These are phyloP conservation scores for Ogataea nakhonphanomensis DNA, from an alignment of 805 yeast species.

Conservation along the genomic window DNA sequence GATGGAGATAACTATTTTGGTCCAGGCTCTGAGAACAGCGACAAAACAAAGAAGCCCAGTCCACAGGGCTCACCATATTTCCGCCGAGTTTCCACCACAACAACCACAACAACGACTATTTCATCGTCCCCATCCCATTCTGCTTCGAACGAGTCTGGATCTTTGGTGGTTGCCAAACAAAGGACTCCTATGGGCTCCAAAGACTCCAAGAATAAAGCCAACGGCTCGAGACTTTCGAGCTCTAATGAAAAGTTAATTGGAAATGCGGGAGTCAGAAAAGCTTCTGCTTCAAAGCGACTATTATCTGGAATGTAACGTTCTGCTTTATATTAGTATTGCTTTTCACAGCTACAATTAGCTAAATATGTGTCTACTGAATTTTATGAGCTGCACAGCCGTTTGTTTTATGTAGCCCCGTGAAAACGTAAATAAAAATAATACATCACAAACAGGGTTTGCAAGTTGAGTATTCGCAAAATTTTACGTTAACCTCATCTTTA, in stretches of 20 bases:
- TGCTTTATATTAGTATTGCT: conserved; percentile 1
- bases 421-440: conserved; percentile 9
- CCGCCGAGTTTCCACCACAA: conserved; percentile 47
- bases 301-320: conserved; percentile 20
- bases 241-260: conserved; percentile 33
- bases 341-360: conserved; percentile 7
- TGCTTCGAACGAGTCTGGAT: conserved; percentile 14
- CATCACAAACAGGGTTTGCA: conserved; percentile 1
- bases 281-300: conserved; percentile 28
- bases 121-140: conserved; percentile 30
- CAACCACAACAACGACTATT: conserved; percentile 44
- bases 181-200: conserved; percentile 24
- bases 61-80: conserved; percentile 35
- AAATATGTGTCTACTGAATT: not conserved
- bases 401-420: not conserved
- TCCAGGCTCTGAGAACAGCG: conserved; percentile 16
- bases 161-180: conserved; percentile 28
- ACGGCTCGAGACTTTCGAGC: conserved; percentile 24
- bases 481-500: not conserved
- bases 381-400: too few species aligned
- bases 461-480: not conserved
- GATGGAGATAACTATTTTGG: conserved; percentile 30
- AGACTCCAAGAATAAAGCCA: conserved; percentile 18
- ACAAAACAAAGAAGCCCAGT: conserved; percentile 16
- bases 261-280: conserved; percentile 35